Evolutionary conservation across 208 protist species (phyloP).

Genomic region (Leishmania arabica): DNA sequence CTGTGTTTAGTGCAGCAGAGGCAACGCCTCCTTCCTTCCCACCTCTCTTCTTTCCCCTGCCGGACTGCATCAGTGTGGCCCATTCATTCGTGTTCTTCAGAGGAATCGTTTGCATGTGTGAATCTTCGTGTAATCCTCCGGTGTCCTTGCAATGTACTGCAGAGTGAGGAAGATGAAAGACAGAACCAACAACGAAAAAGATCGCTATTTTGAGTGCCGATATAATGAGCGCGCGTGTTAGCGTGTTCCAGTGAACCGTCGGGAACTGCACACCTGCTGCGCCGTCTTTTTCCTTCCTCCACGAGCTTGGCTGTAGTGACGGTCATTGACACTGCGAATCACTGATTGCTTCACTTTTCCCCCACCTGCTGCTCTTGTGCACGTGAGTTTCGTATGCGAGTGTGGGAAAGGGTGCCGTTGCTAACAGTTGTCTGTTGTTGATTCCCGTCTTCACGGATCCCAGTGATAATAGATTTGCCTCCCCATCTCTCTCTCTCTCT

Average conservation of each 20-base stretch:
- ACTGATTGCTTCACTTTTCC: not conserved
- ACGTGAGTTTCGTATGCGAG: not conserved
- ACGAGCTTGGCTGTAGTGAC: not conserved
- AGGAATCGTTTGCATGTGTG: not conserved
- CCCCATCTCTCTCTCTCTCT: not conserved
- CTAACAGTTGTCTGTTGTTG: not conserved
- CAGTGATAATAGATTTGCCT: not conserved
- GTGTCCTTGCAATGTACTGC: not conserved
- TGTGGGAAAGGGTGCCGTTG: no score
- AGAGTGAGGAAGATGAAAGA: not conserved
- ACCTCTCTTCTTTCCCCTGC: not conserved
- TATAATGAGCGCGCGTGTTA: not conserved
- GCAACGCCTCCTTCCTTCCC: not conserved
- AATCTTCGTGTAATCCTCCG: not conserved
- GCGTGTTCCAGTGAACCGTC: not conserved
- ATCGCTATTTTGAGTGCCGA: not conserved
- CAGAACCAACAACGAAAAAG: not conserved
- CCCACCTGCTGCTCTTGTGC: not conserved
- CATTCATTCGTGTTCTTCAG: not conserved
- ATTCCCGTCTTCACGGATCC: not conserved
- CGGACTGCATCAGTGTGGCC: not conserved
- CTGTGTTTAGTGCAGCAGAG: not conserved
- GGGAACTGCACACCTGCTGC: no score
- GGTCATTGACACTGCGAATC: not conserved
- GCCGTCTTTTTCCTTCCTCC: not conserved